Conservation (phyloP, 331 rosid genomes). For the Erythrophleum ivorense region DNA sequence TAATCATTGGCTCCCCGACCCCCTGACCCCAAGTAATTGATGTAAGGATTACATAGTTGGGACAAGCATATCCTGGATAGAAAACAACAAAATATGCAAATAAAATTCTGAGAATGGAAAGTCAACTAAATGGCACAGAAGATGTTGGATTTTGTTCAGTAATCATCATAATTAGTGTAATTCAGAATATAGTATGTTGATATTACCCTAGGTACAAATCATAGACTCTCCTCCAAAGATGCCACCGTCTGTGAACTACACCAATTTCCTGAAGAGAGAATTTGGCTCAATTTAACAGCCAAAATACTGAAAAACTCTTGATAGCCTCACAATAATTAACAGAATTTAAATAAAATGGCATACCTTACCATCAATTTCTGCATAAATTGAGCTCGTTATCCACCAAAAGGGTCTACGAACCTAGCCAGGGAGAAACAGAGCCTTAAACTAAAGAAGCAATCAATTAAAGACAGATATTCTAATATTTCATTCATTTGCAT, state of each 20-base stretch:
- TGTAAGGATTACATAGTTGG: neutral
- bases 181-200: conserved; percentile 34
- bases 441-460: conserved; percentile 37
- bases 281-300: conserved; percentile 40
- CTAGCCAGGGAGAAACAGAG: conserved; percentile 50
- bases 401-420: conserved; percentile 99
- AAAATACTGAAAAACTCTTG: conserved; percentile 31
- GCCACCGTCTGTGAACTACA: conserved; percentile 97
- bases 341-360: conserved; percentile 35
- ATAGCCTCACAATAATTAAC: conserved; percentile 16
- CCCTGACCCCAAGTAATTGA: neutral
- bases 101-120: conserved; percentile 16
- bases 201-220: conserved; percentile 95
- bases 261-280: conserved; percentile 79
- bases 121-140: conserved; percentile 18
- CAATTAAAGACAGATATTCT: conserved; percentile 10
- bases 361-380: conserved; percentile 96
- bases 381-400: conserved; percentile 94
- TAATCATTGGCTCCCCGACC: neutral
- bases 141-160: conserved; percentile 15
- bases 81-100: conserved; percentile 12
- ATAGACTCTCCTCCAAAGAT: conserved; percentile 95
- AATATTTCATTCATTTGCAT: neutral
- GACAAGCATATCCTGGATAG: conserved; percentile 23
- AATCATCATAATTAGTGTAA: conserved; percentile 1